Evolutionary conservation across 805 yeast species (phyloP), one percentile per base, ranked within the genome.

Genomic region (Sugiyamaella mastotermitis): DNA sequence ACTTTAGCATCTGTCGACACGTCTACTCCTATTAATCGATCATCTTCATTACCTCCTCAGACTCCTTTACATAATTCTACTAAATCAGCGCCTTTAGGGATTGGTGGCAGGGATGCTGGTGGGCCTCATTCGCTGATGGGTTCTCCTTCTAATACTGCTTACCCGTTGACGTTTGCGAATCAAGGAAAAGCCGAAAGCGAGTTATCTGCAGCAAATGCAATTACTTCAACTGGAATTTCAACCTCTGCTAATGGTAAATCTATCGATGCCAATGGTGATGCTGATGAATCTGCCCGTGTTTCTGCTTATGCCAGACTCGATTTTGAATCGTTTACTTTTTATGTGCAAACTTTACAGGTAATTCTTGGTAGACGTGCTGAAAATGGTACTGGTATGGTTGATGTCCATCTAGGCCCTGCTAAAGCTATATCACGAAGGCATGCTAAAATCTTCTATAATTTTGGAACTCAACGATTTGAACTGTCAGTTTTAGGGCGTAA

Each of bases 321-420:
- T 57, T 92, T 92, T 58, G 95, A 84, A 43, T 77, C 84, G 47
- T 90, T 83, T 58, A 88, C 96, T 2, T 92, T 92, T 56, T 92
- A 90, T 52, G 96, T 92, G 8, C 98, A 92, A 62, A 92, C 98
- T 1, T 69, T 92, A 55, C 97, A 92, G 60, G 95, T 90, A 1
- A 74, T 90, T 6, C 66, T 92, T 31, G 98, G 98, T n/a, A 71
- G 98, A 50, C 73, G 84, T 42, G 82, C 88, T 7, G 90, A 81
- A 51, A 75, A 79, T 39, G 81, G 81, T 48, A 42, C 56, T 11
- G 47, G 52, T 10, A 45, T 46, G 50, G 54, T 90, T 8, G 98
- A 90, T 63, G 95, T 92, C 30, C 95, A 92, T 64, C 62, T 92
- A 31, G 95, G 96, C 7, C 77, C 84, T 10, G 83, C 88, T 29